A percentile compares a stretch with the other conserved stretches of the same genome.
These are phyloP conservation scores for Neonectria coccinea DNA, from an alignment of 2,329 filamentous ascomycete species.

Conservation along the genomic window DNA sequence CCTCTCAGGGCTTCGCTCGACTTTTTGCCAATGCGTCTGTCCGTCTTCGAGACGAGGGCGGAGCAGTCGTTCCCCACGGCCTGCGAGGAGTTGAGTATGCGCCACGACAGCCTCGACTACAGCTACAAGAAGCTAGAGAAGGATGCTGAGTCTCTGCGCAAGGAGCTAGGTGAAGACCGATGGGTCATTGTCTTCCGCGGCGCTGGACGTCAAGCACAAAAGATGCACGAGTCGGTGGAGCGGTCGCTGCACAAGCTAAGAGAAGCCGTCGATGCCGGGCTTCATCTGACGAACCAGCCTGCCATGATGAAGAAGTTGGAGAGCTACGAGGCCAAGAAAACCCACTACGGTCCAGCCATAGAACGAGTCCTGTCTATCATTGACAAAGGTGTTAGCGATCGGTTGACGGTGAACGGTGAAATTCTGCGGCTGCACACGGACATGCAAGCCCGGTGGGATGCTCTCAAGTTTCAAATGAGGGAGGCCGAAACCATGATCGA, in stretches of 20 bases:
- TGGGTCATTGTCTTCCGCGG: constrained; percentile 97
- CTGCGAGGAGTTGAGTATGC: constrained; percentile 86
- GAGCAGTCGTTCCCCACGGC: constrained; percentile 86
- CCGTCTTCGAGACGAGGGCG: constrained; percentile 84
- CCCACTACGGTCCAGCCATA: constrained; percentile 93
- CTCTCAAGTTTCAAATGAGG: constrained; percentile 79
- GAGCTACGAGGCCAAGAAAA: constrained; percentile 94
- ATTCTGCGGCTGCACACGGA: constrained; percentile 88
- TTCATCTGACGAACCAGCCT: constrained; percentile 78
- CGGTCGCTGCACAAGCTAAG: constrained; percentile 85
- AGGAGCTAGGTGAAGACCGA: constrained; percentile 92
- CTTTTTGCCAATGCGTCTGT: constrained; percentile 94
- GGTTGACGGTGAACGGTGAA: constrained; percentile 96
- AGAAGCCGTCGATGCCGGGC: constrained; percentile 80
- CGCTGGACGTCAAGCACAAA: constrained; percentile 89
- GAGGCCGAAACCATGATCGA: constrained; percentile 82
- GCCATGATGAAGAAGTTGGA: constrained; percentile 85
- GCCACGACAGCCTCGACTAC: constrained; percentile 80
- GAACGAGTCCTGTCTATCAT: constrained; percentile 92
- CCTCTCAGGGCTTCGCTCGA: constrained; percentile 92
- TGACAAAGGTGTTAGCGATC: constrained; percentile 92
- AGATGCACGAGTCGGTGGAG: constrained; percentile 97
- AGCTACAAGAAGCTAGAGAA: constrained; percentile 89
- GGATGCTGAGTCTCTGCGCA: constrained; percentile 88
- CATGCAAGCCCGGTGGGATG: constrained; percentile 84